Base-by-base conservation (phyloP, 768 basidiomycete genomes). In the Phanerodontia chrysosporium region DNA sequence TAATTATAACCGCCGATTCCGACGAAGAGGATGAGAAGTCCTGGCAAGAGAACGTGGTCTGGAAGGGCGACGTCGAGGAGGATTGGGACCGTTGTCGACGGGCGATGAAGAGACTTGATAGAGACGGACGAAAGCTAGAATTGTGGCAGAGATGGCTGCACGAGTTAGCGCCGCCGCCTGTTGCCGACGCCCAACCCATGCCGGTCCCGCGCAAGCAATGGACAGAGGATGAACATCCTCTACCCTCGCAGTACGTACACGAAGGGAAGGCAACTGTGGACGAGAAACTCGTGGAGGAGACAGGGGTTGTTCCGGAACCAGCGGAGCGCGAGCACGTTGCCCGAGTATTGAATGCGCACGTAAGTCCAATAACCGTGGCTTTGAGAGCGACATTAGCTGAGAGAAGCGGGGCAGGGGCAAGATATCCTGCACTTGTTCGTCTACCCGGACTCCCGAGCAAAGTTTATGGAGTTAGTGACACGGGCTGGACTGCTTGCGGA, bases 111-210 rank as follows among this genome's bases (percentile, higher is more conserved):
- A 69, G 66, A 0, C 75, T 85, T 32, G 81, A 78, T 28, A 75
- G 80, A 49, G 91, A 93, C 64, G 90, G 92, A 7, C 79, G 80
- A 58, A 90, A 84, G 68, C 75, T 93, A 16, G 91, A 92, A 56
- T 68, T 90, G 12, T 93, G 92, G 91, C 77, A 74, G 58, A 66
- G 74, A 36, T 93, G 92, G 91, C 77, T 93, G 14, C 79, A 74
- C 1, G 73, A 78, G 42, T 13, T 35, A 12, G 45, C 4, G 24
- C 45, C 36, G 13, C 25, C n/a, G n/a, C n/a, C n/a, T n/a, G n/a
- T n/a, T n/a, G n/a, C n/a, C n/a, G n/a, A n/a, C n/a, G n/a, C n/a
- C n/a, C n/a, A n/a, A n/a, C n/a, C n/a, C n/a, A n/a, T 22, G 46
- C 48, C 28, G 52, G 22, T 22, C 1, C 54, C 60, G 22, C 55